A percentile compares a stretch with the other conserved stretches of the same genome.
These are phyloP conservation scores for Firmiana major DNA, from an alignment of 345 rosid species.

Conservation along the genomic window DNA sequence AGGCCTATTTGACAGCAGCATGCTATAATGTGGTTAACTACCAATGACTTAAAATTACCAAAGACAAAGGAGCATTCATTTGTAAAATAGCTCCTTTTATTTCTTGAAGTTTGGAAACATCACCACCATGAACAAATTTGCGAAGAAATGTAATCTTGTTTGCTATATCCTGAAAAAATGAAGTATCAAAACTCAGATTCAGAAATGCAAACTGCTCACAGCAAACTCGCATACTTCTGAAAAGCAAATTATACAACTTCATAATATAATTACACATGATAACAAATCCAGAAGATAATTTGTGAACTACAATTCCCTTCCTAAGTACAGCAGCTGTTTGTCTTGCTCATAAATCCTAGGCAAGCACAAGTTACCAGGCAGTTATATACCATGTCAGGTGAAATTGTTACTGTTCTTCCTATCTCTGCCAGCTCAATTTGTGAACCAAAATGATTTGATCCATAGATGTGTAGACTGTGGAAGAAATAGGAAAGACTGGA, in stretches of 20 bases:
- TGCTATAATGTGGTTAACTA: not conserved
- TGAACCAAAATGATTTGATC: too few species aligned
- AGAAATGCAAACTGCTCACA: not conserved
- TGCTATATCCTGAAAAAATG: conserved; percentile 37
- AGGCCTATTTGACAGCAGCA: conserved; percentile 6
- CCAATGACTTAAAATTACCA: conserved; percentile 25
- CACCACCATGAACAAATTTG: conserved; percentile 40
- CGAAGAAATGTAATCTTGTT: conserved; percentile 30
- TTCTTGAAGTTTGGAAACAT: conserved; percentile 41
- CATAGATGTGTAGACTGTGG: not conserved
- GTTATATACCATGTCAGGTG: not conserved
- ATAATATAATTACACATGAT: too few species aligned
- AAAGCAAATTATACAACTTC: not conserved
- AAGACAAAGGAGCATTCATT: conserved; percentile 27
- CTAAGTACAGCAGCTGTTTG: not conserved
- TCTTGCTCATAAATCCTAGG: not conserved
- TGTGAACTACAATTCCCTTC: not conserved
- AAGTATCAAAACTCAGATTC: not conserved
- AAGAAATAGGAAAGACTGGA: not conserved
- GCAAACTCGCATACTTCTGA: not conserved
- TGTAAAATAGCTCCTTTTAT: conserved; percentile 51
- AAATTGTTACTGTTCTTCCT: not conserved
- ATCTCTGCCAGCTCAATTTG: too few species aligned
- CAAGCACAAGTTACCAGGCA: not conserved
- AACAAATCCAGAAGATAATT: not conserved